Percentiles rank a stretch among this genome's conserved stretches.
These are phyloP conservation scores for Cardamine chenopodiifolia DNA, from an alignment of 345 rosid species.

Conservation along the genomic window DNA sequence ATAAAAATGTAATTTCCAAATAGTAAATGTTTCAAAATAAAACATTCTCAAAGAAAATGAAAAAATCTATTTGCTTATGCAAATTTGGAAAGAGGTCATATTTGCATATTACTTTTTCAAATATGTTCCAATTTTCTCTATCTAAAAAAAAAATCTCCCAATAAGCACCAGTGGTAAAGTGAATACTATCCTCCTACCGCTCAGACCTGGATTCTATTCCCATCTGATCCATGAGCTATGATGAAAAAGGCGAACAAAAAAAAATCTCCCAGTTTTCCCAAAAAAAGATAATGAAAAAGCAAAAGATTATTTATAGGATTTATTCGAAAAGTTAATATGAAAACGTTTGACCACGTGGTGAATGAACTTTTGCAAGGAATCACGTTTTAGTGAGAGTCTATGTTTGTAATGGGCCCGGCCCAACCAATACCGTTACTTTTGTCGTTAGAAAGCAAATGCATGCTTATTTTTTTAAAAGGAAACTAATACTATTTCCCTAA, in stretches of 20 bases:
- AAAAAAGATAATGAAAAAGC: background rate
- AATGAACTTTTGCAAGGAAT: background rate
- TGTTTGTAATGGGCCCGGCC: slow-evolving; percentile 31
- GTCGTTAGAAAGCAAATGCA: background rate
- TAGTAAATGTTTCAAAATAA: background rate
- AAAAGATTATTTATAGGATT: background rate
- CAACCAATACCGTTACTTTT: slow-evolving; percentile 3
- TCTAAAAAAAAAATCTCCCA: background rate
- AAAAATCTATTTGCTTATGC: background rate
- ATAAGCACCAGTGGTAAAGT: too few species aligned
- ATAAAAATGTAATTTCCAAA: background rate
- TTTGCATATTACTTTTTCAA: background rate
- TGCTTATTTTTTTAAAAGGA: background rate
- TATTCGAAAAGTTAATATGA: background rate
- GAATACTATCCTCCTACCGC: too few species aligned
- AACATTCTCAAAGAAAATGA: background rate
- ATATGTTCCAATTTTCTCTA: background rate
- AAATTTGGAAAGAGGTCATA: background rate
- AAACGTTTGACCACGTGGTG: slow-evolving; percentile 29
- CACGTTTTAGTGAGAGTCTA: background rate
- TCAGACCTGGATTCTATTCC: too few species aligned
- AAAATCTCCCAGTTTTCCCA: too few species aligned
- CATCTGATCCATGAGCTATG: too few species aligned
- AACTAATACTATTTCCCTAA: background rate
- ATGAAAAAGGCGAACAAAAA: too few species aligned